Evolutionary conservation across 768 basidiomycete genomes (phyloP).

Genomic region (Mycena latifolia): DNA sequence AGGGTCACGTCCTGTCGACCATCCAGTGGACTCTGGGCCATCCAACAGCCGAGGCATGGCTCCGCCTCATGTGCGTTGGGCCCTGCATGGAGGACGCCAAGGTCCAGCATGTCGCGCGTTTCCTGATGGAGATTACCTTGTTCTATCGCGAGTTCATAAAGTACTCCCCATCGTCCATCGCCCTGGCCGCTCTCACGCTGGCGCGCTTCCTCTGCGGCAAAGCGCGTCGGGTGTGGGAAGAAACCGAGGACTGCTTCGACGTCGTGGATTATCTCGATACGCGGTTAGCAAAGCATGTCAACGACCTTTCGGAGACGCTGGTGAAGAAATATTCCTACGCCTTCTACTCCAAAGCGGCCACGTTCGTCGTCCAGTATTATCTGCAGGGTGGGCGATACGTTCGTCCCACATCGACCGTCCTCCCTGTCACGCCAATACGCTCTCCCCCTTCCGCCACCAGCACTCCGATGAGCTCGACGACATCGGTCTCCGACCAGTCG

Average conservation of each 20-base stretch:
- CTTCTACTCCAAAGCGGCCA: slow-evolving; percentile 97
- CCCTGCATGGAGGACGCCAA: slow-evolving; percentile 85
- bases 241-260: slow-evolving; percentile 85
- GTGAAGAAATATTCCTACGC: slow-evolving; percentile 98
- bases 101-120: slow-evolving; percentile 95
- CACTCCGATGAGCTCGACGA: slow-evolving; percentile 83
- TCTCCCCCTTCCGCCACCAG: slow-evolving; percentile 66
- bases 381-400: slow-evolving; percentile 86
- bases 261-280: slow-evolving; percentile 90
- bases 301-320: slow-evolving; percentile 94
- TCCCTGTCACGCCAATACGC: slow-evolving; percentile 79
- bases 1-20: slow-evolving; percentile 95
- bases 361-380: slow-evolving; percentile 93
- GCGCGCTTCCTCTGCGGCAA: slow-evolving; percentile 91
- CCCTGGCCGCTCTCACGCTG: slow-evolving; percentile 89
- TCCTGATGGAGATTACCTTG: slow-evolving; percentile 99
- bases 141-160: slow-evolving; percentile 97
- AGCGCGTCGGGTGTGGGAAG: slow-evolving; percentile 82
- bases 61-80: slow-evolving; percentile 85
- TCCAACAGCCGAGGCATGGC: slow-evolving; percentile 98
- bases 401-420: slow-evolving; percentile 57
- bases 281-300: slow-evolving; percentile 88
- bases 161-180: slow-evolving; percentile 87
- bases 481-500: slow-evolving; percentile 79
- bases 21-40: slow-evolving; percentile 98